Conservation (phyloP, 192 early-diverging fungal genomes). For the Linderina pennispora region DNA sequence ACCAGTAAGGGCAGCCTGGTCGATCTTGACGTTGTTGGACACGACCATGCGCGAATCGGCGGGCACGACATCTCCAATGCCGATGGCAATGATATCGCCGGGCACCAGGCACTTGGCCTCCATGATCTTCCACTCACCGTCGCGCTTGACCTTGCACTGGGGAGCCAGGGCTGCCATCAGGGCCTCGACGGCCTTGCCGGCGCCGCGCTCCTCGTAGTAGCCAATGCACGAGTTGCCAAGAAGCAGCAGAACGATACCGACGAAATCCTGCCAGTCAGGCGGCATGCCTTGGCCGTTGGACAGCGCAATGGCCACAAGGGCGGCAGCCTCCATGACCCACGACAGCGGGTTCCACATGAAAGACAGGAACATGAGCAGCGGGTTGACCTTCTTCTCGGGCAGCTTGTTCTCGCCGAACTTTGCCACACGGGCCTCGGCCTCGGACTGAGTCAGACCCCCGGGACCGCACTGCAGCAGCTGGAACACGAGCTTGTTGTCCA, state of each 20-base stretch:
- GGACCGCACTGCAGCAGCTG: conserved; percentile 59
- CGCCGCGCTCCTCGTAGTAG: conserved; percentile 83
- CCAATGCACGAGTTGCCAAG: conserved; percentile 83
- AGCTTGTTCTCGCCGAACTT: conserved; percentile 68
- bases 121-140: conserved; percentile 73
- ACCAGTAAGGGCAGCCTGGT: conserved; percentile 68
- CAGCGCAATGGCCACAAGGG: conserved; percentile 72
- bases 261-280: conserved; percentile 81
- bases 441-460: conserved; percentile 56
- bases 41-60: conserved; percentile 81
- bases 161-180: conserved; percentile 90
- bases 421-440: conserved; percentile 56
- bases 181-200: conserved; percentile 88
- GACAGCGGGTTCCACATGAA: conserved; percentile 82
- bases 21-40: conserved; percentile 57
- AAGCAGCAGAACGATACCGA: conserved; percentile 75
- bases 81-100: conserved; percentile 83
- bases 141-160: conserved; percentile 82
- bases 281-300: conserved; percentile 63
- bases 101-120: conserved; percentile 75
- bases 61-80: conserved; percentile 84
- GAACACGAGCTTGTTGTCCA: conserved; percentile 68
- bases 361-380: conserved; percentile 77
- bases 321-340: conserved; percentile 82
- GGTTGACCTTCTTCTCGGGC: conserved; percentile 73